Base-by-base conservation (phyloP, 2,329 filamentous ascomycete genomes). In the Coleophoma crateriformis region DNA sequence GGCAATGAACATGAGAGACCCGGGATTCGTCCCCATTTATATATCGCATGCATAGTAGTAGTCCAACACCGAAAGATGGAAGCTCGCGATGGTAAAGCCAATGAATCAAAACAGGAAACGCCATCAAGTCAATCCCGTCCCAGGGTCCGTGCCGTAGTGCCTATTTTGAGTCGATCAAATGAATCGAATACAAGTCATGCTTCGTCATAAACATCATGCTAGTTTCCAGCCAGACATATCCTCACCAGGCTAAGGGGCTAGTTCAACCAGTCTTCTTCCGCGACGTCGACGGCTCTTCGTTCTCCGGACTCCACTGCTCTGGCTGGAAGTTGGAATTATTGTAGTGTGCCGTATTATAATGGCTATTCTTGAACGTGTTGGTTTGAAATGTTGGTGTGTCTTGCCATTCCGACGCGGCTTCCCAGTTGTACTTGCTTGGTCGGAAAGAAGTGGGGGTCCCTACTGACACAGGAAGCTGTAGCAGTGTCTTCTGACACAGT, bases 301-400 rank as follows among this genome's bases (percentile, higher is more conserved):
- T 57, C 10, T 67, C 64, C 12, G 64, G 65, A 13, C 50, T 60
- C 65, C 65, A 79, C 62, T 77, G 74, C 55, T 80, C 76, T 0
- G 78, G 77, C 51, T 79, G 77, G 54, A 81, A 81, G 54, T 79
- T 74, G 38, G 80, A 79, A 55, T 86, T 87, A 52, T 81, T 81
- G 57, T 81, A 86, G 61, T 87, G 83, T 1, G 82, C 82, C 43
- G 76, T 76, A 58, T 85, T 86, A 67, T 80, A 84, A 48, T 85
- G 79, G 47, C 77, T 82, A 56, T 85, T 84, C 59, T 82, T 82
- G 60, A 86, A 86, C 1, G 78, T 80, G 46, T 71, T 76, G 2
- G 79, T 84, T 47, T 65, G 58, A 20, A 65, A 63, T 37, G 56
- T 54, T 11, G 61, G 55, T 12, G 59, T 57, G 2, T 55, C 56